Percentiles rank a stretch among this genome's conserved stretches.
Conservation (phyloP, 768 basidiomycete genomes). For the Botryobasidium botryosum region DNA sequence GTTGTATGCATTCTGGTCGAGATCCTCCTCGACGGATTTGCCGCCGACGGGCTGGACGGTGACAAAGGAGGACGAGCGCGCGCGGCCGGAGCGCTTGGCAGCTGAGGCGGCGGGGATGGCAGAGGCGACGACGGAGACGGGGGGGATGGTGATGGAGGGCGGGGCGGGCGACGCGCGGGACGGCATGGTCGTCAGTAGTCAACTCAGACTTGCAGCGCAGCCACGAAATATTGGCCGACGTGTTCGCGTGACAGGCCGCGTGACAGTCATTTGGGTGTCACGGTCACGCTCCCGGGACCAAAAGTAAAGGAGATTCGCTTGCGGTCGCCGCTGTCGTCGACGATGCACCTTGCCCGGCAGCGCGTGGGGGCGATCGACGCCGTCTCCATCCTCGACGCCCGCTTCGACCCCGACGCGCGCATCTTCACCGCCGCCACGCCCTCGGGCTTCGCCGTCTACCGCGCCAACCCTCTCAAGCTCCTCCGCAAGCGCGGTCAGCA, state of each 20-base stretch:
- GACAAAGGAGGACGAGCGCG: constrained; percentile 58
- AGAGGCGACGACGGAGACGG: constrained; percentile 4
- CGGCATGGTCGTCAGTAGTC: neutral
- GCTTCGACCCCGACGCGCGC: constrained; percentile 61
- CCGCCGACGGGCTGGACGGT: constrained; percentile 73
- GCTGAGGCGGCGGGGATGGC: constrained; percentile 4
- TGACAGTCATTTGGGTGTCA: no score
- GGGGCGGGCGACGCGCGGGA: neutral
- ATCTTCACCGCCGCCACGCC: constrained; percentile 71
- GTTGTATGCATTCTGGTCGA: constrained; percentile 64
- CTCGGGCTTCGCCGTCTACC: constrained; percentile 71
- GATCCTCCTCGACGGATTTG: constrained; percentile 49
- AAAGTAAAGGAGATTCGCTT: no score
- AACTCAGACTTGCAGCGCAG: no score
- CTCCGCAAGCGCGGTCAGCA: constrained; percentile 61
- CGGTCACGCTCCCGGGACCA: no score
- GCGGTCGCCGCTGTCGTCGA: no score
- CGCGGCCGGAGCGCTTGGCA: constrained; percentile 24
- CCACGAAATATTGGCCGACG: no score
- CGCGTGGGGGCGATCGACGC: no score
- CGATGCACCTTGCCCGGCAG: no score
- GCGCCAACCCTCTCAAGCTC: constrained; percentile 53
- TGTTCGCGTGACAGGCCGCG: no score
- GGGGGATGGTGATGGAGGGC: constrained; percentile 7
- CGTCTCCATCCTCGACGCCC: constrained; percentile 62